phyloP scores from a whole-genome alignment of 2,329 filamentous ascomycete species.

The Beauveria australis region DNA sequence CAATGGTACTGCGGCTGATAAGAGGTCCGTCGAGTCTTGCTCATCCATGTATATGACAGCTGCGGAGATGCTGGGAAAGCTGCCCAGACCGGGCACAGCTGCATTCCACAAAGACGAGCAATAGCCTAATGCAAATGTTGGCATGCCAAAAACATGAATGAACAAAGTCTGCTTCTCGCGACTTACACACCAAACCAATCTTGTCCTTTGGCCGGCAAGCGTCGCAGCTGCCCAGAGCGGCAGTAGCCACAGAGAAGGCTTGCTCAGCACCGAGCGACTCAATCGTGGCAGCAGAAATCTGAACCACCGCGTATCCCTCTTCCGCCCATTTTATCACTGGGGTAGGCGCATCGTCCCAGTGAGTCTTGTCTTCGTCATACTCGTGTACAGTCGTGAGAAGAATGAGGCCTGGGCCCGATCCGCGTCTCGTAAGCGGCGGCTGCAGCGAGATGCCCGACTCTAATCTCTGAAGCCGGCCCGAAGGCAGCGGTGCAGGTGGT shows the following conservation, averaged over 20 bases:
- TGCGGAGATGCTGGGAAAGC: not conserved
- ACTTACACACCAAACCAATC: not conserved
- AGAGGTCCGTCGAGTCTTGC: not conserved
- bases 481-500: not conserved
- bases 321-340: constrained; percentile 29
- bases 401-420: constrained; percentile 26
- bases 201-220: not conserved
- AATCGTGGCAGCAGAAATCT: not conserved
- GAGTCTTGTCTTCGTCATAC: not conserved
- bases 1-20: not conserved
- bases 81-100: not conserved
- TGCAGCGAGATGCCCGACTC: constrained; percentile 13
- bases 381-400: constrained; percentile 14
- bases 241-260: not conserved
- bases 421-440: constrained; percentile 22
- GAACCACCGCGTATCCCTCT: constrained; percentile 26
- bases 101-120: not conserved
- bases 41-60: not conserved
- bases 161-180: not conserved
- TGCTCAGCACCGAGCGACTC: not conserved
- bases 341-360: constrained; percentile 7
- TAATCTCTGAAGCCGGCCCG: not conserved
- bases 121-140: not conserved
- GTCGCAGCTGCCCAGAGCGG: not conserved
- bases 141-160: not conserved